Evolutionary conservation across 139 green algal species (phyloP), one percentile per base, ranked within the genome.

Genomic region (Coelastrella sp.): DNA sequence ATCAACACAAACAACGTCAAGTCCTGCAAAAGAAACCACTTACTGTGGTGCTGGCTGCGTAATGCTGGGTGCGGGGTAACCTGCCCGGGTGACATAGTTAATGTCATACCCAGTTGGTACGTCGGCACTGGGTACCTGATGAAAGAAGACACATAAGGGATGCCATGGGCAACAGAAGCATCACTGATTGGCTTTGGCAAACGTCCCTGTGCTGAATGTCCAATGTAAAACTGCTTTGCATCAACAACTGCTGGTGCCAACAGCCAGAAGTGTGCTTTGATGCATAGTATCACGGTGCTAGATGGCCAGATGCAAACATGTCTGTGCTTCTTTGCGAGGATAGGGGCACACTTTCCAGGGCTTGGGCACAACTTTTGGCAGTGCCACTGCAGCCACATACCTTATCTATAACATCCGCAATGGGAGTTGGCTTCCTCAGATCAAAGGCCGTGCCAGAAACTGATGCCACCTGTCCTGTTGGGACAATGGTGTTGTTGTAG

Each of bases 401-500:
- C 81, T 87, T 70, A 15, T 87, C 81, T 19, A 87, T 87, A 59
- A 87, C 81, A 74, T 9, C 35, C 15, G 19, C 58, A 22, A 87
- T 27, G 7, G 57, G 7, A 58, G 81, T 87, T 58, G 81, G 81
- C 9, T 87, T 24, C 19, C 81, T 27, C 81, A 87, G 15, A 58
- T 87, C 81, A 74, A 87, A 87, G n/a, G 60, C n/a, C 8, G 81
- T 87, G 58, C 81, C 81, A 74, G 59, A n/a, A 19, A 87, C 81
- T 7, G 81, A n/a, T 58, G 81, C 81, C 14, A 87, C 19, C 81
- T 87, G 4, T 10, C 56, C 81, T 60, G 81, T 87, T 56, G 81
- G 81, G 57, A 87, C 81, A 74, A 87, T 87, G 20, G 81, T 73
- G 60, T 87, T 87, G 59, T 75, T 87, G 81, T 60, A 87, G 56